Evolutionary conservation across 2,329 filamentous ascomycete species (phyloP), one percentile per base, ranked within the genome.

Genomic region (Blastomyces parvus): DNA sequence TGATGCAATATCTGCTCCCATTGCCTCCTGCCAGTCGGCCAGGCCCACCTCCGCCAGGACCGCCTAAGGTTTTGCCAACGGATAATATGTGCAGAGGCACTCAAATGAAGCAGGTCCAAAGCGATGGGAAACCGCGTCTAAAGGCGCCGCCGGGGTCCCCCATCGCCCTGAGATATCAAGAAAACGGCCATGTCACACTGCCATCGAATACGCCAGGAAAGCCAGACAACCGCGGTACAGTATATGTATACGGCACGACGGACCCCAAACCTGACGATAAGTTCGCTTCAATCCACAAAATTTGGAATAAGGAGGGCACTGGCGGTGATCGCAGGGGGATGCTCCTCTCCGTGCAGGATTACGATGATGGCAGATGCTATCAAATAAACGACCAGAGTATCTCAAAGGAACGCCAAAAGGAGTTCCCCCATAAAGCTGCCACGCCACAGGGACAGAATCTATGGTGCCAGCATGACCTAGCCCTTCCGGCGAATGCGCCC

Each of bases 321-420:
- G 91, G 92, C 25, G 93, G 92, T 27, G 87, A 97, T 73, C 81
- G 84, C 59, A 85, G 88, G 50, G 94, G 94, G 40, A 80, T 81
- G 52, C 85, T 97, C 14, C 79, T 97, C 46, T 85, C 88, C 0
- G 88, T 85, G 0, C 86, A 90, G 69, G 86, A 89, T 78, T 99
- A 86, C 74, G 94, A 97, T 70, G 94, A 99, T 70, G 89, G 88
- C 33, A 88, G 90, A 70, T 99, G 94, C 80, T 91, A 91, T 74
- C 89, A 97, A 78, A 76, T 85, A 70, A 92, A 91, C 73, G 69
- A 68, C n/a, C 14, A 30, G 14, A 78, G 79, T 2, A 85, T 91
- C 66, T 87, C 86, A 5, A 70, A 72, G 17, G 69, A 81, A 63
- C 88, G 91, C 63, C 82, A 84, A 68, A 67, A 78, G 27, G 70